Percentiles rank a stretch among this genome's conserved stretches.
Evolutionary conservation across 768 basidiomycete species (phyloP).

Genomic region (Termitomyces sp.): DNA sequence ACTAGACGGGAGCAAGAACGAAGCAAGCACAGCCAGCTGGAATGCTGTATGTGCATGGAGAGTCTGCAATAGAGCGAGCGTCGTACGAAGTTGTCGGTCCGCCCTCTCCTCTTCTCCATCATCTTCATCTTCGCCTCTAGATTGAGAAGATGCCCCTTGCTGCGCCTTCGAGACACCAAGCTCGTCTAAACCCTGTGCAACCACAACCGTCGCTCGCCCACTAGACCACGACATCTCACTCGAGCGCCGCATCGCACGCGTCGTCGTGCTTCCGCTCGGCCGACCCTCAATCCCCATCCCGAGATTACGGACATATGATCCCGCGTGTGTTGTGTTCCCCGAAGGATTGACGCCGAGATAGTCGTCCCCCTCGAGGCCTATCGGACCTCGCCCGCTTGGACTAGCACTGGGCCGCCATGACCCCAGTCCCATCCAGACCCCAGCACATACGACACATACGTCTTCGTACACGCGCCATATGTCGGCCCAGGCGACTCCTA

Average conservation of each 20-base stretch:
- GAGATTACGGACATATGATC: conserved; percentile 46
- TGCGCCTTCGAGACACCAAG: background rate
- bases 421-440: conserved; percentile 82
- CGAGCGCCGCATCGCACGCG: conserved; percentile 30
- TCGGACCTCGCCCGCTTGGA: conserved; percentile 45
- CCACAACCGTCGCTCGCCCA: conserved; percentile 30
- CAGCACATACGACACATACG: conserved; percentile 76
- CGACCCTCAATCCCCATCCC: conserved; percentile 75
- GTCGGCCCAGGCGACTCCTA: conserved; percentile 60
- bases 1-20: conserved; percentile 23
- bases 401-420: conserved; percentile 53
- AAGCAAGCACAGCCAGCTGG: conserved; percentile 47
- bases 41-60: conserved; percentile 65
- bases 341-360: conserved; percentile 38
- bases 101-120: conserved; percentile 21
- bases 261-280: conserved; percentile 25
- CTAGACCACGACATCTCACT: conserved; percentile 52
- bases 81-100: conserved; percentile 38
- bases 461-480: conserved; percentile 84
- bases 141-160: background rate
- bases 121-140: conserved; percentile 11
- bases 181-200: conserved; percentile 27
- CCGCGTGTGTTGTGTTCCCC: background rate
- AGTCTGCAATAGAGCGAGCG: conserved; percentile 59
- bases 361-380: conserved; percentile 66